phyloP scores from a whole-genome alignment of 192 early-diverging fungal species.

The Geosiphon pyriformis region DNA sequence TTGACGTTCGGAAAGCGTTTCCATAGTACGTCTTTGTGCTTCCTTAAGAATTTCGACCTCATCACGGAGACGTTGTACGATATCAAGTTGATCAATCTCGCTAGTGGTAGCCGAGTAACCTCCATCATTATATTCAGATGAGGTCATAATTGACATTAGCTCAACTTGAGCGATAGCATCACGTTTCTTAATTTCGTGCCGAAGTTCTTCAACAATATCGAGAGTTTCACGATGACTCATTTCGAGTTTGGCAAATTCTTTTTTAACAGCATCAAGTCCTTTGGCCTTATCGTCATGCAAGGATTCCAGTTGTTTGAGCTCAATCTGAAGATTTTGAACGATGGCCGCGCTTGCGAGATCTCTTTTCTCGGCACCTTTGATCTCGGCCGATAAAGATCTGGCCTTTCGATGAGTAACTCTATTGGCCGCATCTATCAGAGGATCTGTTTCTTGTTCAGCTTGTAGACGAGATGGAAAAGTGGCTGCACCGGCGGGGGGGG shows the following conservation, averaged over 20 bases:
- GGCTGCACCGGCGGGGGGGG: background rate
- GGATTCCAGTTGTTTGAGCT: slow-evolving; percentile 18
- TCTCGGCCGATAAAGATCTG: slow-evolving; percentile 18
- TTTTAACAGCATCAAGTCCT: slow-evolving; percentile 14
- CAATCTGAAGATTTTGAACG: slow-evolving; percentile 13
- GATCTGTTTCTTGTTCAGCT: background rate
- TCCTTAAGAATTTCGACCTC: slow-evolving; percentile 25
- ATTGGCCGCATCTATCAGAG: background rate
- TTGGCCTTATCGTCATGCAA: slow-evolving; percentile 21
- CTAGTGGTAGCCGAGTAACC: slow-evolving; percentile 5
- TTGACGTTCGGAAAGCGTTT: slow-evolving; percentile 5
- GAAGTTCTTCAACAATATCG: slow-evolving; percentile 21
- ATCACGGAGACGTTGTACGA: slow-evolving; percentile 19
- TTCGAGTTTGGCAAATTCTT: slow-evolving; percentile 19
- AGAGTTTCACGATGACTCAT: slow-evolving; percentile 21
- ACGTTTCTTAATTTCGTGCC: slow-evolving; percentile 19
- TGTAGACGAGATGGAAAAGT: background rate
- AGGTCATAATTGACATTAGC: slow-evolving; percentile 11
- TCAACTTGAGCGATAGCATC: slow-evolving; percentile 10
- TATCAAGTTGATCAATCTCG: slow-evolving; percentile 25
- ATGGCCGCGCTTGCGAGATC: slow-evolving; percentile 4
- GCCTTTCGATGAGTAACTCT: background rate
- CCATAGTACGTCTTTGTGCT: slow-evolving; percentile 11
- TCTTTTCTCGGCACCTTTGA: slow-evolving; percentile 10
- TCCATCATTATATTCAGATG: background rate